Percentiles rank a stretch among this genome's conserved stretches.
phyloP scores from a whole-genome alignment of 2,329 filamentous ascomycete genomes.

The Tolypocladium ophioglossoides region DNA sequence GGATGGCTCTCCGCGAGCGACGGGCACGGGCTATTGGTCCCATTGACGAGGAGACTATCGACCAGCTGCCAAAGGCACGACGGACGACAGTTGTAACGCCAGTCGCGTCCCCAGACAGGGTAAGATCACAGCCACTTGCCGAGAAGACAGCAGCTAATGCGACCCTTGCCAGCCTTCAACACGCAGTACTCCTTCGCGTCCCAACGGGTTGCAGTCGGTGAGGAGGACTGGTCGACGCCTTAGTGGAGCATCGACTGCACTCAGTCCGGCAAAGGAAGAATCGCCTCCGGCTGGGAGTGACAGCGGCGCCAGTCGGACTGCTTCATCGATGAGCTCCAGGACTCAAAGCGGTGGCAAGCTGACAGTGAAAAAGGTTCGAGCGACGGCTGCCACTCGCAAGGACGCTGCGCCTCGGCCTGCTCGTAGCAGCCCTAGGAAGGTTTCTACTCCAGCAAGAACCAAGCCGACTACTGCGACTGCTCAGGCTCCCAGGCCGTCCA shows the following conservation, averaged over 20 bases:
- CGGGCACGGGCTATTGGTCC: slow-evolving; percentile 47
- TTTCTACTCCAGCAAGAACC: slow-evolving; percentile 12
- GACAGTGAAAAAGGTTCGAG: slow-evolving; percentile 50
- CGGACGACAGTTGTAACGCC: slow-evolving; percentile 52
- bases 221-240: slow-evolving; percentile 34
- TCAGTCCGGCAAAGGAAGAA: slow-evolving; percentile 10
- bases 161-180: slow-evolving; percentile 16
- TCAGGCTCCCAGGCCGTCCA: slow-evolving; percentile 5
- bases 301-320: slow-evolving; percentile 16
- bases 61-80: slow-evolving; percentile 30
- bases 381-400: slow-evolving; percentile 31
- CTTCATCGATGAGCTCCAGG: slow-evolving; percentile 30
- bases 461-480: slow-evolving; percentile 3
- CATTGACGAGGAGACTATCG: slow-evolving; percentile 32
- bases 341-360: slow-evolving; percentile 29
- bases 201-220: slow-evolving; percentile 12
- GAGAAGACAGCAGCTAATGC: background rate
- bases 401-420: slow-evolving; percentile 23
- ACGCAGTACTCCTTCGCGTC: slow-evolving; percentile 19
- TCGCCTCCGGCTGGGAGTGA: slow-evolving; percentile 1
- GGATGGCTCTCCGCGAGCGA: slow-evolving; percentile 65
- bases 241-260: slow-evolving; percentile 34
- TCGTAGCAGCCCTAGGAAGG: slow-evolving; percentile 24
- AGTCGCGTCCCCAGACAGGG: slow-evolving; percentile 16
- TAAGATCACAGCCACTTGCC: slow-evolving; percentile 3